phyloP scores from a whole-genome alignment of 1,284 basidiomycete species.

The Tilletia horrida region DNA sequence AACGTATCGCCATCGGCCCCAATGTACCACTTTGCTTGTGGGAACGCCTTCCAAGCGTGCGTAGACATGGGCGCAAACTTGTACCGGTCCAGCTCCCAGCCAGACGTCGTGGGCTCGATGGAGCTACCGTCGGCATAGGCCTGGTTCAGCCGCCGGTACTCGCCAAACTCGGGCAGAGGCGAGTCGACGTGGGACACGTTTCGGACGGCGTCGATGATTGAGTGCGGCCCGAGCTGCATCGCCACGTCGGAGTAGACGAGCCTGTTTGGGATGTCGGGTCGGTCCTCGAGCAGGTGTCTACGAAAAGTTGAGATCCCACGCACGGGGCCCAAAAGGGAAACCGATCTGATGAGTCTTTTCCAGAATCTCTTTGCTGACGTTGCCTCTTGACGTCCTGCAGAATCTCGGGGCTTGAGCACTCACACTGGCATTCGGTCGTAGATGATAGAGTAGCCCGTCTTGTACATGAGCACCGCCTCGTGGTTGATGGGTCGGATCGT shows the following conservation, averaged over 20 bases:
- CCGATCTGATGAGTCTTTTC: neutral
- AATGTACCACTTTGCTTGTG: neutral
- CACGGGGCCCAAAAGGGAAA: neutral
- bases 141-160: neutral
- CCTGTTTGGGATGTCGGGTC: neutral
- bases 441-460: neutral
- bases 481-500: too few species aligned
- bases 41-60: neutral
- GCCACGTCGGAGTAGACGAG: neutral
- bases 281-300: neutral
- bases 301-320: neutral
- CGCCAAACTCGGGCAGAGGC: neutral
- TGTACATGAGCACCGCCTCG: neutral
- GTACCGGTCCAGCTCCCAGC: slow-evolving; percentile 1
- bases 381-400: neutral
- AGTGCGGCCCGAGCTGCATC: neutral
- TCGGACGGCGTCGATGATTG: neutral
- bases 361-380: too few species aligned
- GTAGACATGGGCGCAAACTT: slow-evolving; percentile 4
- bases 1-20: neutral
- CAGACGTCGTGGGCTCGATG: neutral
- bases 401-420: neutral
- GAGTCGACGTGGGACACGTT: neutral
- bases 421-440: slow-evolving; percentile 1
- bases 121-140: neutral